Conservation (phyloP, 805 yeast genomes). For the Pichia insulana region DNA sequence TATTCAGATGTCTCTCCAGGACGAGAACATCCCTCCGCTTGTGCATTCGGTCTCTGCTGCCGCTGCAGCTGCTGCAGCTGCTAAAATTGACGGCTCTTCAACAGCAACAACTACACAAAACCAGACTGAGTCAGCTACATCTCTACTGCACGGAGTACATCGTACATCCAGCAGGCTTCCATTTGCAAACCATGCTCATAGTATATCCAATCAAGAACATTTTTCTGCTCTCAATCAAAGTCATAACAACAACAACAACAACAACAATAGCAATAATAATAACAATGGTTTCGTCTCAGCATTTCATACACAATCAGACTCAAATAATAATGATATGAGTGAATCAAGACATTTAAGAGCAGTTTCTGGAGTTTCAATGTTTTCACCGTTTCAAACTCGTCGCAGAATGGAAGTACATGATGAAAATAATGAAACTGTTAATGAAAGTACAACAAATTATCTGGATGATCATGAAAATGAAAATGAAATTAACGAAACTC, state of each 20-base stretch:
- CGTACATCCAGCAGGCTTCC: neutral
- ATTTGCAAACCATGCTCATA: neutral
- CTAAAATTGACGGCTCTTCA: neutral
- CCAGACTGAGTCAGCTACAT: too few relatives aligned
- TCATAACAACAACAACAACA: too few relatives aligned
- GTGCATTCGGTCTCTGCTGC: too few relatives aligned
- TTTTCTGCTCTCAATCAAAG: neutral
- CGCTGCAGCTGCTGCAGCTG: too few relatives aligned
- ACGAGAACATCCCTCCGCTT: too few relatives aligned
- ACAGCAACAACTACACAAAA: neutral
- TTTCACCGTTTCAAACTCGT: slow-evolving; percentile 16
- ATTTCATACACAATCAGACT: neutral
- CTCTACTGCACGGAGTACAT: too few relatives aligned
- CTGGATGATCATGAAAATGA: neutral
- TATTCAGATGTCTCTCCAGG: too few relatives aligned
- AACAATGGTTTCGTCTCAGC: neutral
- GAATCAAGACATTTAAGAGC: slow-evolving; percentile 42
- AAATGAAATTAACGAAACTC: neutral
- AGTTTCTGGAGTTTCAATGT: slow-evolving; percentile 22
- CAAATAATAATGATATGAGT: neutral
- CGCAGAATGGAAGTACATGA: slow-evolving; percentile 5
- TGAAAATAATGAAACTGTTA: neutral
- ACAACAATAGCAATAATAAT: too few relatives aligned
- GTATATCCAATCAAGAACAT: neutral
- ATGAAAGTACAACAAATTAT: neutral